Base-by-base conservation (phyloP, 1,139 yeast genomes). In the Pichia norvegensis region DNA sequence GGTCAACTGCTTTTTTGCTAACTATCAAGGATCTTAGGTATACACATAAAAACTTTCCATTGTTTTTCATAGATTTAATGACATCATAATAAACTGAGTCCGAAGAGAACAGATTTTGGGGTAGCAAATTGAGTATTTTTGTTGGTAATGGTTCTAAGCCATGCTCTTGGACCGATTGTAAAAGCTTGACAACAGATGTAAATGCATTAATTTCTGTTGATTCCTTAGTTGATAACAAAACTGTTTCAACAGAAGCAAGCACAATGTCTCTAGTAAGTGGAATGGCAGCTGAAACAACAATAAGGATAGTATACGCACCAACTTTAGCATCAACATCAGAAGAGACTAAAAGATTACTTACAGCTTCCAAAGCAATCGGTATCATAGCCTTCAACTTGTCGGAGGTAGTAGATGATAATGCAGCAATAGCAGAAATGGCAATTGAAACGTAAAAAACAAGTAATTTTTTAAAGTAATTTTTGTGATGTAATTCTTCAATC, bases 241-340 rank as follows among this genome's bases (percentile, higher is more conserved):
- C 77, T 1, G 94, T 78, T 49, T 77, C 79, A 22, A 86, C 76
- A 9, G 94, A 78, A 2, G 95, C 87, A 38, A 73, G 66, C 25
- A 82, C 69, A 27, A 90, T 75, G 9, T 76, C 79, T 44, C 71
- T 67, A 9, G 82, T 73, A 46, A 92, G 70, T 9, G 87, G 83
- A 40, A 81, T 73, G 43, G 92, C 80, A 2, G 94, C 74, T 3
- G 84, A 76, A 44, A 90, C 69, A 2, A 92, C 96, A 0, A 94
- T 77, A 33, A 90, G 62, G 14, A 88, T 70, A 46, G 95, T 85
- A 61, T 85, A 92, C 3, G 92, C 87, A 29, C 96, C 82, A 52
- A 86, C 74, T 61, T 83, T 94, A 43, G 83, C 74, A 58, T 87
- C 95, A 35, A 75, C 68, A 29, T 74, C 72, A 41, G 69, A 56